A percentile compares a stretch with the other conserved stretches of the same genome.
These are phyloP conservation scores for Oenanthe javanica DNA, from an alignment of 140 eudicot species.

Conservation along the genomic window DNA sequence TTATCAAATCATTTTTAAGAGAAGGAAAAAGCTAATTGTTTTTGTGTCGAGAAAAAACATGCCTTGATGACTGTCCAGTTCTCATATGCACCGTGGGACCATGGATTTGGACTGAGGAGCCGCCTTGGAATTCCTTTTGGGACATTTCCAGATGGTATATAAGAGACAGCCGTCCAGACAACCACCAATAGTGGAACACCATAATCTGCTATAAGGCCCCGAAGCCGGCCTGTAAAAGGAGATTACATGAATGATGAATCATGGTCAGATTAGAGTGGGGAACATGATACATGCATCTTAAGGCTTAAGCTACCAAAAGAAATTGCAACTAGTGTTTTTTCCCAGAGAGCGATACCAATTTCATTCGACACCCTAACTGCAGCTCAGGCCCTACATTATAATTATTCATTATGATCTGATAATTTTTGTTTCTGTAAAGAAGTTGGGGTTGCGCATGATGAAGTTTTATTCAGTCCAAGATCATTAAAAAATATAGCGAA, in stretches of 20 bases:
- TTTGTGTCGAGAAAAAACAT: conserved; percentile 1
- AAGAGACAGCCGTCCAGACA: conserved; percentile 33
- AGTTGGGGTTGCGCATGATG: not conserved
- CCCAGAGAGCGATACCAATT: not conserved
- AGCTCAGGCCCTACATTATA: not conserved
- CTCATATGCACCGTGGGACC: conserved; percentile 19
- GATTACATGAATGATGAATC: not conserved
- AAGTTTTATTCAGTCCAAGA: not conserved
- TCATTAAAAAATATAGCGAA: not conserved
- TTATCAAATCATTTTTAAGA: not conserved
- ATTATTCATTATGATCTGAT: not conserved
- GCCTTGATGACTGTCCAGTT: conserved; percentile 38
- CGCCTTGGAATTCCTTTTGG: conserved; percentile 35
- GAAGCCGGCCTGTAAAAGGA: conserved; percentile 12
- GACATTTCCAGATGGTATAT: conserved; percentile 14
- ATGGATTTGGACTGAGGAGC: conserved; percentile 24
- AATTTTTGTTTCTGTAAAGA: not conserved
- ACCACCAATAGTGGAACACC: conserved; percentile 34
- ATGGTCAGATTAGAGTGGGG: not conserved
- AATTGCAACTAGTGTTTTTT: not conserved
- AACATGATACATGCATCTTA: not conserved
- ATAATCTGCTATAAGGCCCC: conserved; percentile 29
- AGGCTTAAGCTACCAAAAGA: not conserved
- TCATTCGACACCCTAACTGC: not conserved
- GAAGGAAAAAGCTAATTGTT: not conserved